Evolutionary conservation across 2,329 filamentous ascomycete species (phyloP).

Genomic region (Hypoxylon sp.): DNA sequence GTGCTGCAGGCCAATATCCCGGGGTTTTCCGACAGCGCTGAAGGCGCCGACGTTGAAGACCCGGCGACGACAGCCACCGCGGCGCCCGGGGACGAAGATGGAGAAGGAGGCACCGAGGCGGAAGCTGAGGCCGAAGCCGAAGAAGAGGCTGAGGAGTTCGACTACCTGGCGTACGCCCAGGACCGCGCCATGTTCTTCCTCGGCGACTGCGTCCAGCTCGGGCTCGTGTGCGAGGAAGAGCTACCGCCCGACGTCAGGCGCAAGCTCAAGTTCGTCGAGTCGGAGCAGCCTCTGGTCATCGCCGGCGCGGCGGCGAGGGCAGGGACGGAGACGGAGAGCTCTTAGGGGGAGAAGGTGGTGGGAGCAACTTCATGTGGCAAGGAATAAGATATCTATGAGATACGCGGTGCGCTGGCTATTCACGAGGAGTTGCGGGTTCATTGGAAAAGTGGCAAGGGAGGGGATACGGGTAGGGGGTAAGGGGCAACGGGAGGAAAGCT

Average conservation of each 20-base stretch:
- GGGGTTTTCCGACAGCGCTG: slow-evolving; percentile 64
- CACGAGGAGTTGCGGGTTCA: neutral
- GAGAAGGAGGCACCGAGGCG: slow-evolving; percentile 60
- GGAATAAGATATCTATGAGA: neutral
- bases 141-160: slow-evolving; percentile 73
- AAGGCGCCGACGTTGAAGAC: slow-evolving; percentile 38
- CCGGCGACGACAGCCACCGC: slow-evolving; percentile 9
- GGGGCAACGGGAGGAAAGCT: neutral
- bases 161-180: slow-evolving; percentile 91
- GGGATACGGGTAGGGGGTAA: neutral
- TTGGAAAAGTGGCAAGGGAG: neutral
- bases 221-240: slow-evolving; percentile 77
- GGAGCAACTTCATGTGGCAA: too few relatives aligned
- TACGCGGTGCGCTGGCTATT: neutral
- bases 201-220: slow-evolving; percentile 84
- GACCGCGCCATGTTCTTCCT: slow-evolving; percentile 93
- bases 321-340: too few relatives aligned
- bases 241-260: slow-evolving; percentile 72
- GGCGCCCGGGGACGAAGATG: slow-evolving; percentile 50
- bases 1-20: slow-evolving; percentile 92
- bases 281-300: neutral
- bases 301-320: neutral
- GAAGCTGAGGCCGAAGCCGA: too few relatives aligned
- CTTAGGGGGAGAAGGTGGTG: too few relatives aligned
- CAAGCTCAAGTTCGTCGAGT: slow-evolving; percentile 74